Evolutionary conservation across 2,329 filamentous ascomycete species (phyloP).

Genomic region (Colletotrichum camelliae): DNA sequence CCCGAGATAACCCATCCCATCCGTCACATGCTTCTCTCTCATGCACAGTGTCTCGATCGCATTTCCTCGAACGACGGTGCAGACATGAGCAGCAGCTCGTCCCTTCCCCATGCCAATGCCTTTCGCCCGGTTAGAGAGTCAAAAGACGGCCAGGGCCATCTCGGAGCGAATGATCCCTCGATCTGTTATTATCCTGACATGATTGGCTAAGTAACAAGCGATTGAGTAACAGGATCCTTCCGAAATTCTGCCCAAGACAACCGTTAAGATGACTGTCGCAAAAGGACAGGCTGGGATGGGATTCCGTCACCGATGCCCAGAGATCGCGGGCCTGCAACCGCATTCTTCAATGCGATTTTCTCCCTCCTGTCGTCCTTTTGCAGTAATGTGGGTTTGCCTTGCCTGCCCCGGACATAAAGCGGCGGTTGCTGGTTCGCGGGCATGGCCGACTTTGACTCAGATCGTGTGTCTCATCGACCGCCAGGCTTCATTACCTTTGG

Average conservation of each 20-base stretch:
- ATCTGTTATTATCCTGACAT: background rate
- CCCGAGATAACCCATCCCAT: no score
- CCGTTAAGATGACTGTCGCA: background rate
- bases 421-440: background rate
- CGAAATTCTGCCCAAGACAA: background rate
- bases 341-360: background rate
- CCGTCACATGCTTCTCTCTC: background rate
- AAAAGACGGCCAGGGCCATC: background rate
- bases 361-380: background rate
- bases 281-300: background rate
- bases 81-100: background rate
- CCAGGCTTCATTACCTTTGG: background rate
- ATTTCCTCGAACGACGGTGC: background rate
- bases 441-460: background rate
- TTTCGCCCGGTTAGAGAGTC: background rate
- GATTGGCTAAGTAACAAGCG: background rate
- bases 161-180: background rate
- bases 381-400: background rate
- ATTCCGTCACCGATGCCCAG: background rate
- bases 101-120: background rate
- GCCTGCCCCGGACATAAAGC: background rate
- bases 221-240: background rate
- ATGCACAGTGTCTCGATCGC: background rate
- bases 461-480: background rate
- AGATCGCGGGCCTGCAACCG: background rate